A percentile compares a stretch with the other conserved stretches of the same genome.
These are phyloP conservation scores for Actinomortierella wolfii DNA, from an alignment of 371 early-diverging fungal genomes.

Conservation along the genomic window DNA sequence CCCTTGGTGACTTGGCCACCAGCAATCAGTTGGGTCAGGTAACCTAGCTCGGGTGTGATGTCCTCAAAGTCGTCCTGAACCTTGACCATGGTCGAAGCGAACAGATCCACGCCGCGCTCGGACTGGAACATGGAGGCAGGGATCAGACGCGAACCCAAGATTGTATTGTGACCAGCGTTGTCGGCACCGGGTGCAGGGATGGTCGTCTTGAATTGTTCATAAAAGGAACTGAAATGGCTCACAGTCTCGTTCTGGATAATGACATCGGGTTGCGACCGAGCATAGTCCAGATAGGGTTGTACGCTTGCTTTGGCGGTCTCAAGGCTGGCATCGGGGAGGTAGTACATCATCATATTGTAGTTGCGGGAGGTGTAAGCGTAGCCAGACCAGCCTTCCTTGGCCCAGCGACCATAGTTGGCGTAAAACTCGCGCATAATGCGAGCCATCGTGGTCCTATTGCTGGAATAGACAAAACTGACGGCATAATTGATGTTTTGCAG, in stretches of 20 bases:
- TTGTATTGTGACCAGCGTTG: not conserved
- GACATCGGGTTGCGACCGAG: not conserved
- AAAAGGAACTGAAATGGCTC: not conserved
- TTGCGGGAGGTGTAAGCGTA: not conserved
- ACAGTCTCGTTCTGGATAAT: not conserved
- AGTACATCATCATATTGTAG: not conserved
- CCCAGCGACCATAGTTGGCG: not conserved
- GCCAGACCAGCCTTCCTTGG: not conserved
- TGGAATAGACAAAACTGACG: not conserved
- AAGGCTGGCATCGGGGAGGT: not conserved
- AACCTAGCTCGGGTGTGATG: not conserved
- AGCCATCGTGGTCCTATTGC: not conserved
- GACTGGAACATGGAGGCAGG: constrained; percentile 3
- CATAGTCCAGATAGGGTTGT: not conserved
- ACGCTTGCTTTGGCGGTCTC: not conserved
- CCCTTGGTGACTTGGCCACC: constrained; percentile 6
- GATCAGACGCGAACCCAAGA: constrained; percentile 1
- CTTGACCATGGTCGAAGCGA: not conserved
- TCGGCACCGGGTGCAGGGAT: no score
- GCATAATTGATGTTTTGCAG: no score
- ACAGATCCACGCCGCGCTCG: not conserved
- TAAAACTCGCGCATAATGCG: not conserved
- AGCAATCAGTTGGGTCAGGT: not conserved
- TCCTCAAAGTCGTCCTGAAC: not conserved
- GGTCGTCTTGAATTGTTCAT: not conserved